phyloP scores from a whole-genome alignment of 2,329 filamentous ascomycete species.

The Exophiala xenobiotica region DNA sequence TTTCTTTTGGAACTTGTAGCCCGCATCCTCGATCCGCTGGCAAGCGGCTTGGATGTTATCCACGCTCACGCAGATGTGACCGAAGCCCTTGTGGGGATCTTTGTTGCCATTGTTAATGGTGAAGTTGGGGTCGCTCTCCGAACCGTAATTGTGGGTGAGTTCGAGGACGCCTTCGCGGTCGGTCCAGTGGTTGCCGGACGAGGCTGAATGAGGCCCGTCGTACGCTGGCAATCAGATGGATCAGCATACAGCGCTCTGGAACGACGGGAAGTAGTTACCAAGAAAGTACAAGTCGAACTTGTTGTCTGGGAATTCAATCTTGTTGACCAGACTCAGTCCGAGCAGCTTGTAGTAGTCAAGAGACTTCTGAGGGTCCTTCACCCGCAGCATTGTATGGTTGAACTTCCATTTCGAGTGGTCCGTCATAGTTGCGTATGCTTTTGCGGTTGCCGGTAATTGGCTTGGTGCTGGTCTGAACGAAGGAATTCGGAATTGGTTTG shows the following conservation, averaged over 20 bases:
- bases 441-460: neutral
- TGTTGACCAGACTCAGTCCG: constrained; percentile 79
- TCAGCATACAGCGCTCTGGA: no score
- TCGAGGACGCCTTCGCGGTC: constrained; percentile 90
- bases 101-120: constrained; percentile 83
- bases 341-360: constrained; percentile 94
- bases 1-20: constrained; percentile 94
- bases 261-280: constrained; percentile 14
- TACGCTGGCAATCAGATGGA: constrained; percentile 67
- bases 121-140: constrained; percentile 78
- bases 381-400: constrained; percentile 73
- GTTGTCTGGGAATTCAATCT: constrained; percentile 76
- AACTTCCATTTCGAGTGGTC: constrained; percentile 59
- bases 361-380: constrained; percentile 67
- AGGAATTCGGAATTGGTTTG: neutral
- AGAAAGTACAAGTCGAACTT: constrained; percentile 98
- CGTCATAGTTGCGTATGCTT: constrained; percentile 26
- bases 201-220: constrained; percentile 72
- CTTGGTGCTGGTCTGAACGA: neutral
- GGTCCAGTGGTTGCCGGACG: constrained; percentile 69
- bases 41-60: constrained; percentile 88
- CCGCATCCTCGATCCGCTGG: constrained; percentile 81
- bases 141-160: constrained; percentile 81
- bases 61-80: constrained; percentile 80
- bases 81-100: constrained; percentile 81